Base-by-base conservation (phyloP, 2,329 filamentous ascomycete species). In the Fulvia fulva region DNA sequence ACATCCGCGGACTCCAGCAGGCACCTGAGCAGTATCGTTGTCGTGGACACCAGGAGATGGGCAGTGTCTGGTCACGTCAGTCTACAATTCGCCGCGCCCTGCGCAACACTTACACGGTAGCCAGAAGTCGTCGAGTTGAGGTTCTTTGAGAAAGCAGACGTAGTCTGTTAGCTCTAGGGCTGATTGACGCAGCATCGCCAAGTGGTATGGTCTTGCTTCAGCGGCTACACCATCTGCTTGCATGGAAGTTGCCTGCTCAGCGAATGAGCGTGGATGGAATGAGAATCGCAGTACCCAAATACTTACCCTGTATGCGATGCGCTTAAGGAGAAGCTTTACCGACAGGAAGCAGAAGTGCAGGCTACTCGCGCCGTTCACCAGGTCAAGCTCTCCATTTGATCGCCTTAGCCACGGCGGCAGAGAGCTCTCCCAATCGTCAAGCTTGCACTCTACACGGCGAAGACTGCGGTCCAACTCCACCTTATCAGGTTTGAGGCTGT, bases 41-140 rank as follows among this genome's bases (percentile, higher is more conserved):
- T 77, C 5, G 80, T 80, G 19, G 80, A 80, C 1, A 81, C 81
- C 16, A 83, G 73, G 22, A 82, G 73, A 57, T 82, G 80, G 1
- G 80, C 79, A 52, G 79, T 81, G 58, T 79, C n/a, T n/a, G n/a
- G n/a, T n/a, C n/a, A n/a, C n/a, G n/a, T n/a, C n/a, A n/a, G n/a
- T n/a, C n/a, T n/a, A n/a, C n/a, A n/a, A n/a, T n/a, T n/a, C n/a
- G n/a, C n/a, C n/a, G n/a, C n/a, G n/a, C n/a, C n/a, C n/a, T n/a
- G n/a, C n/a, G n/a, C n/a, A n/a, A n/a, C n/a, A n/a, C n/a, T n/a
- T n/a, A n/a, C n/a, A 76, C 75, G 68, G 69, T 1, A 83, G 68
- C 80, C 80, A 83, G 60, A 83, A 82, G 62, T 82, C 80, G 26
- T 75, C 70, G 55, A 81, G 80, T 41, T 82, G 78, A 16, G 71